These are phyloP conservation scores for Stentor coeruleus DNA, from an alignment of 73 alveolate genomes.

Conservation along the genomic window DNA sequence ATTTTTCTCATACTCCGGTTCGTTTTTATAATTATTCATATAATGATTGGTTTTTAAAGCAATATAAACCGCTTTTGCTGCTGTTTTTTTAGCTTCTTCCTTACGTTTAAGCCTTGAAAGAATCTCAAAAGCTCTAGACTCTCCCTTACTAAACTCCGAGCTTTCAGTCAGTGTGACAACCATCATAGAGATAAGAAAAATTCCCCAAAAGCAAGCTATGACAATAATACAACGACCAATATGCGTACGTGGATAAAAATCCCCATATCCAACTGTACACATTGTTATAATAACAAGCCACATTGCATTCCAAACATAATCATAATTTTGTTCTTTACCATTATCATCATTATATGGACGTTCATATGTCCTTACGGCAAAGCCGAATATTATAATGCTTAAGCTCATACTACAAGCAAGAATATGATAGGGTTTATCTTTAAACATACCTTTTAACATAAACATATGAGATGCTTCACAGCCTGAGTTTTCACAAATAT, in stretches of 20 bases:
- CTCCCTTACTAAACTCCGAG: conserved; percentile 59
- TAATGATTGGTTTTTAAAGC: conserved; percentile 20
- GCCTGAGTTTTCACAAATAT: conserved; percentile 45
- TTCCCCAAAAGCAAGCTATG: conserved; percentile 92
- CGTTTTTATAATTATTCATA: conserved; percentile 19
- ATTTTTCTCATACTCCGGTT: conserved; percentile 15
- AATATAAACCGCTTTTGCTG: conserved; percentile 36
- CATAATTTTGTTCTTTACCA: conserved; percentile 25
- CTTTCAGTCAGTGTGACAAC: conserved; percentile 79
- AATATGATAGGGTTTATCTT: conserved; percentile 51
- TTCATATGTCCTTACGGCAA: conserved; percentile 47
- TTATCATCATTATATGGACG: conserved; percentile 36
- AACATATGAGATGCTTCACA: conserved; percentile 54
- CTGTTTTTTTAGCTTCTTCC: conserved; percentile 40
- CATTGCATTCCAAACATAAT: conserved; percentile 67
- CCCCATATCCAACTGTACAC: conserved; percentile 98
- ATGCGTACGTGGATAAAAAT: conserved; percentile 89
- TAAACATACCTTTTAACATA: conserved; percentile 55
- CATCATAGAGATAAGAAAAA: conserved; percentile 83
- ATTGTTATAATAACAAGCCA: conserved; percentile 93
- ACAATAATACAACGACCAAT: conserved; percentile 87
- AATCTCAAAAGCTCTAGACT: conserved; percentile 50
- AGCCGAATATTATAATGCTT: conserved; percentile 42
- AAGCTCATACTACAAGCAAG: conserved; percentile 37
- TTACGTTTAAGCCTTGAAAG: conserved; percentile 45